Percentiles rank a stretch among this genome's conserved stretches.
phyloP scores from a whole-genome alignment of 2,329 filamentous ascomycete species.

The Venturia nashicola region DNA sequence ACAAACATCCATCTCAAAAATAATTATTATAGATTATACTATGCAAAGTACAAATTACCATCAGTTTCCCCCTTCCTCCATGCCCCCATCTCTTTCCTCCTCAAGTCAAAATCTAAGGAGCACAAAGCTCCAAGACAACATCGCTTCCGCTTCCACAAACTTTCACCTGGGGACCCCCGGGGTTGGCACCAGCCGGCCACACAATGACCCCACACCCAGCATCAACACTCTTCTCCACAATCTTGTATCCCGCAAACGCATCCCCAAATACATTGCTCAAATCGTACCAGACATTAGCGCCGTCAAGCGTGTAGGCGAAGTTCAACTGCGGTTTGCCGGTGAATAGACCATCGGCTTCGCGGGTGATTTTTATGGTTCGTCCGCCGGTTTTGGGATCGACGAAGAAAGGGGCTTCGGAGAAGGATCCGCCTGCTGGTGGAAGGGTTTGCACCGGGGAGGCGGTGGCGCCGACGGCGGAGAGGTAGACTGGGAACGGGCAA shows the following conservation, averaged over 20 bases:
- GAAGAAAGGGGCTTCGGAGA: conserved; percentile 23
- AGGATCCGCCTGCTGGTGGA: conserved; percentile 17
- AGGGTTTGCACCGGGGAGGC: conserved; percentile 21
- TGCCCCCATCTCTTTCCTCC: neutral
- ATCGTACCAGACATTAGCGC: conserved; percentile 28
- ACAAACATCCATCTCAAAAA: too few species aligned
- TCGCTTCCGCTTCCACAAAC: neutral
- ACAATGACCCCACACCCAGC: neutral
- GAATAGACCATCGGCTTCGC: conserved; percentile 22
- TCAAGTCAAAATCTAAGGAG: neutral
- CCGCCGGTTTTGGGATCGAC: conserved; percentile 26
- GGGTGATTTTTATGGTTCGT: conserved; percentile 30
- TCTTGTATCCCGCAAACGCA: conserved; percentile 3
- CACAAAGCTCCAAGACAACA: conserved; percentile 6
- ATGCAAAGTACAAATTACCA: neutral
- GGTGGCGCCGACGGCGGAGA: conserved; percentile 26
- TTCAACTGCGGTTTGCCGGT: conserved; percentile 26
- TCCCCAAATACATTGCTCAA: conserved; percentile 20
- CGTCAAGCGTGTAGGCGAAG: conserved; percentile 28
- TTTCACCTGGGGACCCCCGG: conserved; percentile 4
- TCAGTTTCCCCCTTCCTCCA: too few species aligned
- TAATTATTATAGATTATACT: too few species aligned
- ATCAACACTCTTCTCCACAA: conserved; percentile 1
- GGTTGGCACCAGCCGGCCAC: neutral
- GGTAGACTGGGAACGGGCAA: conserved; percentile 25